Evolutionary conservation across 208 protist species (phyloP).

Genomic region (Crithidia thermophila): DNA sequence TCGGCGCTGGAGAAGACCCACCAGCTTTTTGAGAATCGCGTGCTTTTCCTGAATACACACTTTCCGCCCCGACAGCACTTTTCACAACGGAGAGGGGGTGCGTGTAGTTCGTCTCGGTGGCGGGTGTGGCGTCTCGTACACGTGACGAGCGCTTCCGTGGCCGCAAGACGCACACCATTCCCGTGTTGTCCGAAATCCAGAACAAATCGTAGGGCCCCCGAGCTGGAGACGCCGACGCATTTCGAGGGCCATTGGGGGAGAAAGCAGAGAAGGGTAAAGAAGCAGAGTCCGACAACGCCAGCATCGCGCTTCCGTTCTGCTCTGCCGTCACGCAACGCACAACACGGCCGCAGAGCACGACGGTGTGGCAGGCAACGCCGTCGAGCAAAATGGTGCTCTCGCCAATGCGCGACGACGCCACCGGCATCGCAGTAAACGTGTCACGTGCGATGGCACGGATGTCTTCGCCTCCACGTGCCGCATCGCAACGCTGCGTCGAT

Average conservation of each 20-base stretch:
- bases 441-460: neutral
- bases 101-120: neutral
- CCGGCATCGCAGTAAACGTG: neutral
- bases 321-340: slow-evolving; percentile 32
- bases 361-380: slow-evolving; percentile 36
- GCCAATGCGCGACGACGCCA: slow-evolving; percentile 29
- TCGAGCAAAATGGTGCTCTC: slow-evolving; percentile 49
- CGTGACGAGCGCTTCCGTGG: no score
- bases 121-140: no score
- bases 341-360: slow-evolving; percentile 54
- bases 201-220: slow-evolving; percentile 8
- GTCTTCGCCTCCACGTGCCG: neutral
- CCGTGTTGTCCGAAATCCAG: slow-evolving; percentile 27
- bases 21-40: no score
- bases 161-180: slow-evolving; percentile 22
- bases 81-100: neutral
- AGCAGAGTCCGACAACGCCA: neutral
- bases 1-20: no score
- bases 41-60: no score
- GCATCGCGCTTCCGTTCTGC: slow-evolving; percentile 19
- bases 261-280: neutral
- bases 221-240: neutral
- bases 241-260: no score
- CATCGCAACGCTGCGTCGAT: no score
- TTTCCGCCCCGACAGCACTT: no score